phyloP scores from a whole-genome alignment of 2,329 filamentous ascomycete genomes.

The Clonostachys rosea region DNA sequence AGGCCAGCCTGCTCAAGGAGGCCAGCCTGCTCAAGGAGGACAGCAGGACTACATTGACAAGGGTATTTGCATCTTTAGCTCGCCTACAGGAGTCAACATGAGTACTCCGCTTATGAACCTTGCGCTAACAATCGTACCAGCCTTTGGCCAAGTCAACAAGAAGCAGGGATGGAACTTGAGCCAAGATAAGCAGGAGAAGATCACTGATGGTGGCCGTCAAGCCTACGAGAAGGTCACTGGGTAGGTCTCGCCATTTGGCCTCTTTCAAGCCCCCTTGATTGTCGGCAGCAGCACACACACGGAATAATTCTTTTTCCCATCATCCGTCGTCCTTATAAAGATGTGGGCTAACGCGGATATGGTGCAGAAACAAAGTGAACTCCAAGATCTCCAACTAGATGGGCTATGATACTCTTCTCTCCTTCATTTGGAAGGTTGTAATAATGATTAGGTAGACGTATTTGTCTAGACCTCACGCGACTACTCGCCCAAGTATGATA shows the following conservation, averaged over 20 bases:
- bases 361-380: conserved; percentile 12
- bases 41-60: conserved; percentile 22
- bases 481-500: too few species aligned
- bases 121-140: conserved; percentile 1
- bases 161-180: conserved; percentile 16
- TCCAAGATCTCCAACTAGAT: conserved; percentile 17
- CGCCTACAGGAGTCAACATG: neutral
- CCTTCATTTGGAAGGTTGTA: too few species aligned
- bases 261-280: neutral
- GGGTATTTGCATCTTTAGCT: conserved; percentile 7
- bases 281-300: too few species aligned
- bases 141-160: conserved; percentile 11
- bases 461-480: too few species aligned
- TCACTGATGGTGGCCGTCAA: conserved; percentile 15
- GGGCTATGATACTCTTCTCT: too few species aligned
- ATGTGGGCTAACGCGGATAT: neutral
- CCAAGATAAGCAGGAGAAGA: conserved; percentile 17
- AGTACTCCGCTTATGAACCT: neutral
- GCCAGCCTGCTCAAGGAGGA: conserved; percentile 1
- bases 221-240: conserved; percentile 17
- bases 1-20: neutral
- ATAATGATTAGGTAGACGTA: too few species aligned
- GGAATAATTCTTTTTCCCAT: too few species aligned
- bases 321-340: too few species aligned
- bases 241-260: conserved; percentile 7